These are phyloP conservation scores for Tolypocladium guangdongense DNA, from an alignment of 2,329 filamentous ascomycete genomes.

Conservation along the genomic window DNA sequence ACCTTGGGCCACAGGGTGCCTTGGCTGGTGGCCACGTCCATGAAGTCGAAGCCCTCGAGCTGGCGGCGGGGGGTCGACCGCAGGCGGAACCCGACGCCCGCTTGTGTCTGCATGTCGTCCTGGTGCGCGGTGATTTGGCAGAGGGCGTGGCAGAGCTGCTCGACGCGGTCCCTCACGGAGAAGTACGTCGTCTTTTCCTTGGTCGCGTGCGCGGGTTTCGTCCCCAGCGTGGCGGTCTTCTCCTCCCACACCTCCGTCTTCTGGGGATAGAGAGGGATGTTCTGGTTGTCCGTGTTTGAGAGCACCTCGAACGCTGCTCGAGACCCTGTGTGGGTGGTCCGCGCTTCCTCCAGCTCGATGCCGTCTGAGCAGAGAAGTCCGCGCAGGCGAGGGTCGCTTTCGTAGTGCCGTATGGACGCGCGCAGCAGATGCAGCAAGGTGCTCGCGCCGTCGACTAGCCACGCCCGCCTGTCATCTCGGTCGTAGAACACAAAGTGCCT, in stretches of 20 bases:
- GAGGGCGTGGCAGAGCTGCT: background rate
- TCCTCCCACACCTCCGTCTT: no score
- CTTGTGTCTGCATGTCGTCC: background rate
- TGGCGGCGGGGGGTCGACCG: background rate
- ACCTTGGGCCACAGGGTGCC: background rate
- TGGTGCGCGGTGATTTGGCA: background rate
- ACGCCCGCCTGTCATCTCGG: background rate
- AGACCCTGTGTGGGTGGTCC: background rate
- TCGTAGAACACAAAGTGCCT: background rate
- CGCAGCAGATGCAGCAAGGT: background rate
- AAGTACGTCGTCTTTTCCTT: background rate
- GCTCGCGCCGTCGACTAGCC: background rate
- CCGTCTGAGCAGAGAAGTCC: background rate
- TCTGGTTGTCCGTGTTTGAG: no score
- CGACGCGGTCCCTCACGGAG: background rate
- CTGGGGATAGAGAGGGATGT: no score
- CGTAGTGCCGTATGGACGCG: background rate
- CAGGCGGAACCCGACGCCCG: background rate
- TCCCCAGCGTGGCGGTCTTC: no score
- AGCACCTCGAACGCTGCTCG: no score
- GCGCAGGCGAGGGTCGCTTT: background rate
- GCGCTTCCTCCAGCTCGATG: background rate
- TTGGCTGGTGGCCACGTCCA: background rate
- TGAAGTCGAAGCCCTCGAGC: background rate
- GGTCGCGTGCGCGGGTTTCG: background rate